Conservation (phyloP, 164 flowering plant genomes). For the Warburgia ugandensis region DNA sequence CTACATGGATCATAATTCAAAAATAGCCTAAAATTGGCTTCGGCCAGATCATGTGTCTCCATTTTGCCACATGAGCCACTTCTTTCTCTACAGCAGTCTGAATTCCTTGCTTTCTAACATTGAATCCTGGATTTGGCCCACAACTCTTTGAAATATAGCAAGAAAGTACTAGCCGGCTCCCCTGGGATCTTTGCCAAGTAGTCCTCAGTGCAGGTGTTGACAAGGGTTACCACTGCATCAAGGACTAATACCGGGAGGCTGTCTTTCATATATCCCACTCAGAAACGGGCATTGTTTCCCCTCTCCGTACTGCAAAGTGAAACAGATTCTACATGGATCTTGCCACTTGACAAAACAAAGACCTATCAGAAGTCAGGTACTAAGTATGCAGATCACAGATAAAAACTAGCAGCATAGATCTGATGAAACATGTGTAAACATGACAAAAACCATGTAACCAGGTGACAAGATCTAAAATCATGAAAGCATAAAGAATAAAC, state of each 20-base stretch:
- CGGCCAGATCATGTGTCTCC: slow-evolving; percentile 36
- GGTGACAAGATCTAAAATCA: too few species aligned
- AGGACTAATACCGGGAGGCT: slow-evolving; percentile 28
- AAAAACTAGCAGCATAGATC: not conserved
- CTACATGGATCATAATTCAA: slow-evolving; percentile 20
- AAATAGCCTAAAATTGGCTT: slow-evolving; percentile 65
- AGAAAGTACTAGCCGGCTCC: slow-evolving; percentile 21
- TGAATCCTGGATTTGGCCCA: slow-evolving; percentile 32
- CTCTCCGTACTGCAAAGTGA: slow-evolving; percentile 11
- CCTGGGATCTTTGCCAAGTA: slow-evolving; percentile 38
- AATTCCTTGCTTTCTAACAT: slow-evolving; percentile 10
- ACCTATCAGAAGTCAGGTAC: slow-evolving; percentile 36
- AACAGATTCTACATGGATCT: slow-evolving; percentile 8
- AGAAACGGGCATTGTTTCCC: slow-evolving; percentile 2
- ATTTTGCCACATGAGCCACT: slow-evolving; percentile 16
- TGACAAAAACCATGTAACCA: too few species aligned
- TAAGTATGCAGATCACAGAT: not conserved
- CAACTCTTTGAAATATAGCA: slow-evolving; percentile 27
- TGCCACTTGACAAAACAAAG: slow-evolving; percentile 37
- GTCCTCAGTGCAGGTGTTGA: slow-evolving; percentile 37
- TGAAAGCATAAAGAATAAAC: too few species aligned
- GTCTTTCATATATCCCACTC: slow-evolving; percentile 22
- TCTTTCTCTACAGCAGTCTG: slow-evolving; percentile 6
- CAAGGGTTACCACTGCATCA: slow-evolving; percentile 32
- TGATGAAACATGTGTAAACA: not conserved